Evolutionary conservation across 2,329 filamentous ascomycete species (phyloP), one percentile per base, ranked within the genome.

Genomic region (Fusarium secorum): DNA sequence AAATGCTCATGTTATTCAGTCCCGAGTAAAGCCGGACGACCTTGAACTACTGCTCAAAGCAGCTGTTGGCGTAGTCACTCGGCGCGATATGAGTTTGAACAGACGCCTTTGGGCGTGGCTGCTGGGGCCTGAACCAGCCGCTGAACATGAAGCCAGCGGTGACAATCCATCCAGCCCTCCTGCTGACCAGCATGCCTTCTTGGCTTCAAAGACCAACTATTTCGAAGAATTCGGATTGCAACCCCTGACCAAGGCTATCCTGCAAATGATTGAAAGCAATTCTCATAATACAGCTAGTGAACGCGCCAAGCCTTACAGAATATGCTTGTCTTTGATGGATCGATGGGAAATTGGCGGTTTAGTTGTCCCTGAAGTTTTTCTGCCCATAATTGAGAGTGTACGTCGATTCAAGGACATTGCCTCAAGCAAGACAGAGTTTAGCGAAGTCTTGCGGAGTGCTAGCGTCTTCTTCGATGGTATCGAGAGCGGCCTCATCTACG

Each of bases 391-490:
- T 74, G 87, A 91, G 77, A 97, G 91, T 74, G 91, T 97, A 39
- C 90, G 91, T 71, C 83, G 85, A 48, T 98, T 94, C 81, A 91
- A 94, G 79, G 82, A 84, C 30, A 84, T 84, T 55, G 89, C 91
- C 15, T 81, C 86, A 2, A 86, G 86, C n/a, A 91, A 91, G 75
- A 81, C 87, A 11, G 90, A 95, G 63, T 94, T 96, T 67, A 86
- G 89, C 18, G 96, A 99, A 79, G 94, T 98, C 5, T 86, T 98
- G 72, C 90, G 93, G 73, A 98, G 95, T 78, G 96, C 95, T 9
- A 97, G 93, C 77, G 91, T 96, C 42, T 99, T 99, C 81, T 99
- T 99, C 74, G 96, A 99, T 78, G 95, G 95, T 9, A 95, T 98
- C 41, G 96, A 99, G 81, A 97, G 95, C 75, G 92, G 93, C 11